These are phyloP conservation scores for Daldinia decipiens DNA, from an alignment of 495 filamentous ascomycete genomes.

Conservation along the genomic window DNA sequence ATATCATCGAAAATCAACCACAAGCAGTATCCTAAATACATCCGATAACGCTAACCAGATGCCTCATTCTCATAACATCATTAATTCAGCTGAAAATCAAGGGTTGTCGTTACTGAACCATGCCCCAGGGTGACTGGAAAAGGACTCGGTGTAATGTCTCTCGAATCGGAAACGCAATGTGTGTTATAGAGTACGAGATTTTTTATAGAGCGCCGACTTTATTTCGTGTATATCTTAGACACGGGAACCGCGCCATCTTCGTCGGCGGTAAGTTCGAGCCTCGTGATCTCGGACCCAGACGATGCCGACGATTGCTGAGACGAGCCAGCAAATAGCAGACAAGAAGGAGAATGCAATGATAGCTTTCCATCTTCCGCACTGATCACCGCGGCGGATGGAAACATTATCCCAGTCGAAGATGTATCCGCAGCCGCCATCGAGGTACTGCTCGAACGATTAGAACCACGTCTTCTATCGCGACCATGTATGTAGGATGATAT, in stretches of 20 bases:
- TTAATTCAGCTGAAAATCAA: neutral
- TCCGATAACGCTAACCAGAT: neutral
- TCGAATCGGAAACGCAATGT: neutral
- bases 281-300: constrained; percentile 56
- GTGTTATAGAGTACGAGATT: neutral
- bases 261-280: constrained; percentile 46
- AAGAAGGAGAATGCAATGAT: constrained; percentile 74
- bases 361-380: constrained; percentile 72
- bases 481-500: no score
- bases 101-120: neutral
- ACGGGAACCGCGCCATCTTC: constrained; percentile 54
- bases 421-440: constrained; percentile 63
- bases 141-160: neutral
- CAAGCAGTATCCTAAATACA: constrained; percentile 7
- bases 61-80: neutral
- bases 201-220: neutral
- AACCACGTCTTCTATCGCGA: neutral
- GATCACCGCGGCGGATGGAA: constrained; percentile 74
- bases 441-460: constrained; percentile 40
- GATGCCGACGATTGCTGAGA: constrained; percentile 63
- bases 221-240: constrained; percentile 47
- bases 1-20: neutral
- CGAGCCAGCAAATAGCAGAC: constrained; percentile 73
- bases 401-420: constrained; percentile 94
- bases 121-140: neutral